Conservation (phyloP, 495 filamentous ascomycete species). For the Penicillium riverlandense region DNA sequence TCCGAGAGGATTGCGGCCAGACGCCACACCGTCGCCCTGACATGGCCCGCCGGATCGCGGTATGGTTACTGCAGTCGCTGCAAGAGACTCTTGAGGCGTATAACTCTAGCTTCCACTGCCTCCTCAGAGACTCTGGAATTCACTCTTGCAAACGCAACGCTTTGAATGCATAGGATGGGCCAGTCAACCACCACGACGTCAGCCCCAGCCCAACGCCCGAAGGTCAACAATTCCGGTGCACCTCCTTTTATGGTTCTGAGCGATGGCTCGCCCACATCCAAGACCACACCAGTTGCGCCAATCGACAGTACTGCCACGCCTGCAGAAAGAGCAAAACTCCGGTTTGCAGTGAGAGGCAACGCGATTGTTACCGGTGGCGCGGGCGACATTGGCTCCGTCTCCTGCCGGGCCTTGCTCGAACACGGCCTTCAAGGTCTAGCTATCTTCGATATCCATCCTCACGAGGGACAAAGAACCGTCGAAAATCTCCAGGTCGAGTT, state of each 20-base stretch:
- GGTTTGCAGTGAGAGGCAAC: neutral
- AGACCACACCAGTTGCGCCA: neutral
- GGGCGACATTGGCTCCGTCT: neutral
- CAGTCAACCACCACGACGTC: no score
- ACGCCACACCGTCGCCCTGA: no score
- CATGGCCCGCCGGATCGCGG: no score
- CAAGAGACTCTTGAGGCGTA: no score
- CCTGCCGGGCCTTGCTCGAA: neutral
- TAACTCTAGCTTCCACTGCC: no score
- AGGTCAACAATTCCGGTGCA: neutral
- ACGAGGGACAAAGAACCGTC: neutral
- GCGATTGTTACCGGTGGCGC: neutral
- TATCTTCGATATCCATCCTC: neutral
- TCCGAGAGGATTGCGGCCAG: no score
- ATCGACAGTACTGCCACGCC: neutral
- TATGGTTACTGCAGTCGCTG: no score
- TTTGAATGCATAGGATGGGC: no score
- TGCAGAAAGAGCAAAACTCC: neutral
- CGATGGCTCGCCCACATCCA: neutral
- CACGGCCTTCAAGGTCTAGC: neutral
- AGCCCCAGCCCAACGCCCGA: neutral
- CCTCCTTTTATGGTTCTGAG: neutral
- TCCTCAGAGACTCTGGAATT: no score
- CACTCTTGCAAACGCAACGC: no score
- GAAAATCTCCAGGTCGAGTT: neutral